A percentile compares a stretch with the other conserved stretches of the same genome.
These are phyloP conservation scores for Suillus occidentalis DNA, from an alignment of 768 basidiomycete genomes.

Conservation along the genomic window DNA sequence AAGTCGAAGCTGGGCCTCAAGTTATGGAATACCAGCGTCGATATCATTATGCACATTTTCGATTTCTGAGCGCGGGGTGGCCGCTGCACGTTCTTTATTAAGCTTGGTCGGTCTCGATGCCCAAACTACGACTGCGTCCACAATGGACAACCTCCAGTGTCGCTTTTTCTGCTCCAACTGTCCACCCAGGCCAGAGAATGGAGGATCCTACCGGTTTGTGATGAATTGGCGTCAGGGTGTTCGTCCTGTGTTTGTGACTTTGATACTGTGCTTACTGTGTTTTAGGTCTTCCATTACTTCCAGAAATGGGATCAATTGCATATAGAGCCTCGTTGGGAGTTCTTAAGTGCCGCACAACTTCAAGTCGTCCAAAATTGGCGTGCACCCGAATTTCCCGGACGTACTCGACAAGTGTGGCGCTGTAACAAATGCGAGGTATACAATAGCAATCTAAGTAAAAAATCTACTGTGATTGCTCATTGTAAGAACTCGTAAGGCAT, in stretches of 20 bases:
- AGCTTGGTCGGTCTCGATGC: background rate
- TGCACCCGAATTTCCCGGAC: background rate
- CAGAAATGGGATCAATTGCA: background rate
- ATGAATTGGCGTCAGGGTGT: slow-evolving; percentile 3
- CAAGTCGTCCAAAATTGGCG: background rate
- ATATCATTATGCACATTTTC: background rate
- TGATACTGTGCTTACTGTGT: background rate
- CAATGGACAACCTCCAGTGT: background rate
- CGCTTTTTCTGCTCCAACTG: background rate
- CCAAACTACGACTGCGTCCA: background rate
- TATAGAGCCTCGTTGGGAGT: slow-evolving; percentile 1
- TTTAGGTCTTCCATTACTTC: slow-evolving; percentile 3
- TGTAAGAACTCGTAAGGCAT: background rate
- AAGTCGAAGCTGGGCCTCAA: background rate
- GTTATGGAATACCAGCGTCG: no score
- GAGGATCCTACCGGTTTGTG: background rate
- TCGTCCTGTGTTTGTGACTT: background rate
- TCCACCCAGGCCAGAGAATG: background rate
- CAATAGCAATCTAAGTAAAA: background rate
- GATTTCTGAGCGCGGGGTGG: background rate
- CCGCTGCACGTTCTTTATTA: background rate
- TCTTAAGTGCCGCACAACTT: background rate
- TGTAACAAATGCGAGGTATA: background rate
- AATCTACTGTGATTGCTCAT: background rate
- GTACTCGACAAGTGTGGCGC: background rate